phyloP scores from a whole-genome alignment of 768 basidiomycete species.

The Pulveroboletus frians region DNA sequence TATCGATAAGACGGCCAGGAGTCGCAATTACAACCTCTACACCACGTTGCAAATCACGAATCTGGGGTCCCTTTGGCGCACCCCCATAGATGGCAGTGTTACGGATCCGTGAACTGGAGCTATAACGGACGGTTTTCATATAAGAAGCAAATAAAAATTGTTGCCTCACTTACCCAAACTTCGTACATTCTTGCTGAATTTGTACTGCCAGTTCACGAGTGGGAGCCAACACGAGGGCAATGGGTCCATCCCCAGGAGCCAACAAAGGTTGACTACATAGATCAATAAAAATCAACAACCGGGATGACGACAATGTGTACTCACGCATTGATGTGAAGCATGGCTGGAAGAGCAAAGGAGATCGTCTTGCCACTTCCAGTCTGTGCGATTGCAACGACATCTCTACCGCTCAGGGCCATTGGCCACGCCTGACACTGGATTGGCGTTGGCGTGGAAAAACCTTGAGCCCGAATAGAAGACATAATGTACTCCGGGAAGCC shows the following conservation, averaged over 20 bases:
- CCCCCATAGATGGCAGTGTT: slow-evolving; percentile 99
- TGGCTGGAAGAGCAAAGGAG: slow-evolving; percentile 95
- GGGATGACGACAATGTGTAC: slow-evolving; percentile 30
- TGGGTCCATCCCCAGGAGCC: slow-evolving; percentile 92
- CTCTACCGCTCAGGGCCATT: slow-evolving; percentile 92
- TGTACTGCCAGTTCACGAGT: slow-evolving; percentile 98
- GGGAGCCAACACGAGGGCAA: slow-evolving; percentile 93
- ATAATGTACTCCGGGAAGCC: slow-evolving; percentile 97
- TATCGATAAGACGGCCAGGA: slow-evolving; percentile 98
- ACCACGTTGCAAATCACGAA: slow-evolving; percentile 94
- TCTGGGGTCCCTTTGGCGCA: slow-evolving; percentile 97
- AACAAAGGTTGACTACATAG: slow-evolving; percentile 78
- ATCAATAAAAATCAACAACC: background rate
- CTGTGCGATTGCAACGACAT: slow-evolving; percentile 95
- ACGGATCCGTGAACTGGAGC: slow-evolving; percentile 88
- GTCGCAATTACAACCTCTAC: slow-evolving; percentile 99
- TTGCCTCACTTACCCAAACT: slow-evolving; percentile 72
- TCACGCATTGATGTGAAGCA: slow-evolving; percentile 99
- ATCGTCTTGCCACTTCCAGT: slow-evolving; percentile 99
- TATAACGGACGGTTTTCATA: slow-evolving; percentile 24
- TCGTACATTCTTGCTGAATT: slow-evolving; percentile 97
- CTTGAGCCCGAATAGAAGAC: slow-evolving; percentile 89
- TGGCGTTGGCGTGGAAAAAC: slow-evolving; percentile 85
- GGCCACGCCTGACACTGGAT: slow-evolving; percentile 99
- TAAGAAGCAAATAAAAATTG: background rate